Conservation (phyloP, 2,329 filamentous ascomycete genomes). For the Lasiodiplodia sp. region DNA sequence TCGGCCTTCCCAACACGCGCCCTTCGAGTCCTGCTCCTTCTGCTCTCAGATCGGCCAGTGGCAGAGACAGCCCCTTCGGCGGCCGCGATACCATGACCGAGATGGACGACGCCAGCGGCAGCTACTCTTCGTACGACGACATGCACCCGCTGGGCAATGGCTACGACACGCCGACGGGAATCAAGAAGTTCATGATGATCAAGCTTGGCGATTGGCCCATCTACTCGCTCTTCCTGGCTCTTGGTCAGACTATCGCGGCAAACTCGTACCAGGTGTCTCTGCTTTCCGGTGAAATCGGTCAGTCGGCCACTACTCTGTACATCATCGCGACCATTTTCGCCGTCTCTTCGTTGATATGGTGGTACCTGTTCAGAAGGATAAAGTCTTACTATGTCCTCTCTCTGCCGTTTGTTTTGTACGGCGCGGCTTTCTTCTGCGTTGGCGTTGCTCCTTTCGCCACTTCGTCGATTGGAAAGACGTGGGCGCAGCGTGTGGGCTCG, state of each 20-base stretch:
- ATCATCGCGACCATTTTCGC: slow-evolving; percentile 67
- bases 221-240: slow-evolving; percentile 37
- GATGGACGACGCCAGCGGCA: slow-evolving; percentile 20
- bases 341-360: slow-evolving; percentile 53
- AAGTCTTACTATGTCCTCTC: slow-evolving; percentile 66
- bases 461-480: slow-evolving; percentile 52
- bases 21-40: slow-evolving; percentile 20
- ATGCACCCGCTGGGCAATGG: slow-evolving; percentile 12
- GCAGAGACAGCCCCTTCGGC: slow-evolving; percentile 21
- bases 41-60: slow-evolving; percentile 3
- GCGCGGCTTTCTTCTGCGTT: slow-evolving; percentile 67
- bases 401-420: slow-evolving; percentile 69
- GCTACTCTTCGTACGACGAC: slow-evolving; percentile 23
- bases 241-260: slow-evolving; percentile 32
- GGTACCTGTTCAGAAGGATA: slow-evolving; percentile 52
- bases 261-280: slow-evolving; percentile 64
- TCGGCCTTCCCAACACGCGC: slow-evolving; percentile 11
- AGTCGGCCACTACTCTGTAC: slow-evolving; percentile 62
- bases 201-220: slow-evolving; percentile 39
- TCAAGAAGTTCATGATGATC: slow-evolving; percentile 37
- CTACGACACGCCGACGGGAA: slow-evolving; percentile 17
- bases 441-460: slow-evolving; percentile 25
- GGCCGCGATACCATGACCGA: slow-evolving; percentile 15
- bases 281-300: slow-evolving; percentile 68
- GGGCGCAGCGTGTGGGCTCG: slow-evolving; percentile 57